Percentiles rank a stretch among this genome's conserved stretches.
Evolutionary conservation across 306 rosid genomes (phyloP).

Genomic region (Biancaea sappan): DNA sequence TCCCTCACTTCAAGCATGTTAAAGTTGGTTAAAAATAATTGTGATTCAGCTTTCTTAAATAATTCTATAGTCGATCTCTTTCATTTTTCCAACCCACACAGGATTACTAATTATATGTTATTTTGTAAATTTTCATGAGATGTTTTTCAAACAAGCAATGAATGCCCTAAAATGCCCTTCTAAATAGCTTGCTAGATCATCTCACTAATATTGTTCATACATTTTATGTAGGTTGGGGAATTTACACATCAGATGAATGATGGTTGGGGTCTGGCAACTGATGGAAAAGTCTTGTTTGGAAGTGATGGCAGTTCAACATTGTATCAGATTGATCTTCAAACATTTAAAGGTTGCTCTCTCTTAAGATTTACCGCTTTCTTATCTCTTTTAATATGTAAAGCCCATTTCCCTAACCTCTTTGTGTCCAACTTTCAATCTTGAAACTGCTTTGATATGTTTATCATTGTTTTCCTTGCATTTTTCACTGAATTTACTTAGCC

Average conservation of each 20-base stretch:
- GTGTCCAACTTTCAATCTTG: background rate
- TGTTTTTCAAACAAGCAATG: background rate
- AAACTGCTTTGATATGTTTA: slow-evolving; percentile 13
- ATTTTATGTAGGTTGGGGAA: slow-evolving; percentile 51
- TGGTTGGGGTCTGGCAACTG: slow-evolving; percentile 98
- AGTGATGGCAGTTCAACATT: slow-evolving; percentile 85
- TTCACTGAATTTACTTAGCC: slow-evolving; percentile 6
- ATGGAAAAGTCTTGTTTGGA: slow-evolving; percentile 83
- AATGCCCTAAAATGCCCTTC: slow-evolving; percentile 14
- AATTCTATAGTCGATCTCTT: background rate
- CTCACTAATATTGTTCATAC: slow-evolving; percentile 29
- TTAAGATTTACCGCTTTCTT: slow-evolving; percentile 15
- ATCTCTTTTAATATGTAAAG: background rate
- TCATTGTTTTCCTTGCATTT: slow-evolving; percentile 13
- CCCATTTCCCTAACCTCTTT: background rate
- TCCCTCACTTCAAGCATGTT: background rate
- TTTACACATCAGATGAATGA: slow-evolving; percentile 80
- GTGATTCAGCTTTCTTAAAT: background rate
- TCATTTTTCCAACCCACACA: background rate
- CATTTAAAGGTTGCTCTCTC: slow-evolving; percentile 59
- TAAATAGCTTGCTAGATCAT: slow-evolving; percentile 18
- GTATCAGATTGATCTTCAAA: slow-evolving; percentile 68
- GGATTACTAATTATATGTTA: background rate
- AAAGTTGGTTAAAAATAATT: background rate
- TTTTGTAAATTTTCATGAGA: slow-evolving; percentile 3